A percentile compares a stretch with the other conserved stretches of the same genome.
Evolutionary conservation across 768 basidiomycete species (phyloP).

Genomic region (Pluteus cervinus): DNA sequence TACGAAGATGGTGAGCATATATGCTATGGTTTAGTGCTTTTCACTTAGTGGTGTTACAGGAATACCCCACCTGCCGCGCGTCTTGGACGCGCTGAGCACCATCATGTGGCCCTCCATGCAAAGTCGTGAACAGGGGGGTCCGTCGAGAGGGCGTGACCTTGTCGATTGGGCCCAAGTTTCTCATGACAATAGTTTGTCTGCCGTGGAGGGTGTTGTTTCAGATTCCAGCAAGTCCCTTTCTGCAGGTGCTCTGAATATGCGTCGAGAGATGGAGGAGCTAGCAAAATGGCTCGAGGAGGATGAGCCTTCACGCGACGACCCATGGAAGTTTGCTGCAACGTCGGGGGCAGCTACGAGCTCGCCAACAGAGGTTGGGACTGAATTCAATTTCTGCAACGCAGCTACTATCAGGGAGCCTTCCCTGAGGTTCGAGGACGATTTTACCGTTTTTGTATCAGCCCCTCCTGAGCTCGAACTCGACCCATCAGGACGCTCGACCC

Average conservation of each 20-base stretch:
- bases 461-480: conserved; percentile 24
- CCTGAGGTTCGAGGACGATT: conserved; percentile 71
- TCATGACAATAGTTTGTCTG: conserved; percentile 26
- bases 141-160: conserved; percentile 23
- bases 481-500: conserved; percentile 15
- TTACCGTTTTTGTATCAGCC: conserved; percentile 70
- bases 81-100: conserved; percentile 75
- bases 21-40: conserved; percentile 1
- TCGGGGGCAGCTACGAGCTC: conserved; percentile 21
- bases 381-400: neutral
- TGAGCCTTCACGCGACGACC: conserved; percentile 23
- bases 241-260: conserved; percentile 27
- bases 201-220: conserved; percentile 12
- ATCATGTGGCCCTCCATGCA: conserved; percentile 87
- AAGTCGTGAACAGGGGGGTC: conserved; percentile 15
- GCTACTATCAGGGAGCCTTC: conserved; percentile 2
- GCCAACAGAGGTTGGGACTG: conserved; percentile 15
- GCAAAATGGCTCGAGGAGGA: conserved; percentile 59
- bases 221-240: conserved; percentile 15
- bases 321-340: conserved; percentile 33
- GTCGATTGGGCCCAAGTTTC: conserved; percentile 38
- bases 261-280: conserved; percentile 51
- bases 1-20: conserved; percentile 18
- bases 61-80: conserved; percentile 53
- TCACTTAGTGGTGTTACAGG: conserved; percentile 21